Percentiles rank a stretch among this genome's conserved stretches.
Conservation (phyloP, 768 basidiomycete genomes). For the Rhizopogon roseolus region DNA sequence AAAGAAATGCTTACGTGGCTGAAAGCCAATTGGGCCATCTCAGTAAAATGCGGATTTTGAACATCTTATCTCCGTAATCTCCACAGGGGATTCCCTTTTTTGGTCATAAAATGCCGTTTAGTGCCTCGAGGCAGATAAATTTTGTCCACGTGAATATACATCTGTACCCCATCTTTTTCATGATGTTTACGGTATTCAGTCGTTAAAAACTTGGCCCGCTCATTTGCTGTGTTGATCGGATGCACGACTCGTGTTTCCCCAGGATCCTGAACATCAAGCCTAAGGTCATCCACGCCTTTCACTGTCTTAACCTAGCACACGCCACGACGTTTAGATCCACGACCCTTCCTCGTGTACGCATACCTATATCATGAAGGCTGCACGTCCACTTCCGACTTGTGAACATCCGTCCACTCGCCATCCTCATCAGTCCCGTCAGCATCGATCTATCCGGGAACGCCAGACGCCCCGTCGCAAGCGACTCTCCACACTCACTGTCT, state of each 20-base stretch:
- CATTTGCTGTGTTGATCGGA: slow-evolving; percentile 20
- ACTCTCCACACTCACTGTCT: slow-evolving; percentile 23
- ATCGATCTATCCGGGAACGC: slow-evolving; percentile 15
- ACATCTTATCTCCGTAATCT: not conserved
- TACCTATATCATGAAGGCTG: slow-evolving; percentile 23
- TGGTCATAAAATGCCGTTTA: too few species aligned
- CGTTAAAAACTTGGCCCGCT: slow-evolving; percentile 17
- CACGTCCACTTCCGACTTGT: slow-evolving; percentile 17
- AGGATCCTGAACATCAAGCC: slow-evolving; percentile 6
- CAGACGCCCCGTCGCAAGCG: slow-evolving; percentile 31
- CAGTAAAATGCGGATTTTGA: not conserved
- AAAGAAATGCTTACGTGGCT: too few species aligned
- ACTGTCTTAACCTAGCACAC: slow-evolving; percentile 14
- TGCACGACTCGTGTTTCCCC: slow-evolving; percentile 22
- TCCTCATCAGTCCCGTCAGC: slow-evolving; percentile 14
- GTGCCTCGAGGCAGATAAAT: slow-evolving; percentile 21
- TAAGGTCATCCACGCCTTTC: slow-evolving; percentile 4
- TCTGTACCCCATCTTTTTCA: slow-evolving; percentile 1
- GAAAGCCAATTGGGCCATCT: too few species aligned
- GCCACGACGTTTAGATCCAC: slow-evolving; percentile 24
- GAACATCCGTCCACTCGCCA: slow-evolving; percentile 21
- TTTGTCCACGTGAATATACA: not conserved
- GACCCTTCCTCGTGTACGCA: slow-evolving; percentile 22
- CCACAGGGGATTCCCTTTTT: slow-evolving; percentile 4
- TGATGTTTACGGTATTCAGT: slow-evolving; percentile 10